A percentile compares a stretch with the other conserved stretches of the same genome.
Conservation (phyloP, 768 basidiomycete genomes). For the Daedalea quercina region DNA sequence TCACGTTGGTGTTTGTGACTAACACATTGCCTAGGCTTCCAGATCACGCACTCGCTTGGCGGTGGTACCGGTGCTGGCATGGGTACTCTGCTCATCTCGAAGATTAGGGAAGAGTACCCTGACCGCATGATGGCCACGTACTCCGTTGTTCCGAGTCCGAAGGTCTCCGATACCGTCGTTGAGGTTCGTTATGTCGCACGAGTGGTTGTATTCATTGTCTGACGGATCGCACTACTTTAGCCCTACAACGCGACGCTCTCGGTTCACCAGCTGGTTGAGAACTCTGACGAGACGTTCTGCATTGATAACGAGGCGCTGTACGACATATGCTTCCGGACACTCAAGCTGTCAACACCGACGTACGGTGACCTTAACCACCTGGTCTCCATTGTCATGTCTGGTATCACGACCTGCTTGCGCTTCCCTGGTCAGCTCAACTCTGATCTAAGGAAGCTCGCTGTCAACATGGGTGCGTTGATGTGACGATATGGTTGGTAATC, state of each 20-base stretch:
- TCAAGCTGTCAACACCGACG: slow-evolving; percentile 92
- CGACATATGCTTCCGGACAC: slow-evolving; percentile 97
- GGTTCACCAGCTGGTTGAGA: slow-evolving; percentile 98
- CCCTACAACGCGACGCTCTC: slow-evolving; percentile 99
- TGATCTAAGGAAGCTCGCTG: slow-evolving; percentile 94
- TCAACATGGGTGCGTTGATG: slow-evolving; percentile 84
- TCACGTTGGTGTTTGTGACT: slow-evolving; percentile 4
- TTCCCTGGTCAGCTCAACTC: slow-evolving; percentile 99
- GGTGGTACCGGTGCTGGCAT: slow-evolving; percentile 99
- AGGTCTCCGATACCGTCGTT: slow-evolving; percentile 98
- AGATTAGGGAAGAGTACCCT: slow-evolving; percentile 98
- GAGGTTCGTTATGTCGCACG: slow-evolving; percentile 46
- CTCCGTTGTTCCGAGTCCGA: slow-evolving; percentile 95
- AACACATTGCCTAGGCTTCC: slow-evolving; percentile 65
- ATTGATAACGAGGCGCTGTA: slow-evolving; percentile 99
- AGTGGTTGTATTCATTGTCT: not conserved
- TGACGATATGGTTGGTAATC: no score
- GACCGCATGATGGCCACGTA: slow-evolving; percentile 99
- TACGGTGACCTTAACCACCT: slow-evolving; percentile 98
- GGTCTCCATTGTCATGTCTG: slow-evolving; percentile 97
- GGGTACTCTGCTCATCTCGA: slow-evolving; percentile 98
- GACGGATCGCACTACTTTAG: slow-evolving; percentile 30
- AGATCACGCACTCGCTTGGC: slow-evolving; percentile 97
- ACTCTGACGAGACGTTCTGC: slow-evolving; percentile 99
- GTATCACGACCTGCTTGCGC: slow-evolving; percentile 96